These are phyloP conservation scores for Pseudogymnoascus sp. DNA, from an alignment of 2,329 filamentous ascomycete genomes.

Conservation along the genomic window DNA sequence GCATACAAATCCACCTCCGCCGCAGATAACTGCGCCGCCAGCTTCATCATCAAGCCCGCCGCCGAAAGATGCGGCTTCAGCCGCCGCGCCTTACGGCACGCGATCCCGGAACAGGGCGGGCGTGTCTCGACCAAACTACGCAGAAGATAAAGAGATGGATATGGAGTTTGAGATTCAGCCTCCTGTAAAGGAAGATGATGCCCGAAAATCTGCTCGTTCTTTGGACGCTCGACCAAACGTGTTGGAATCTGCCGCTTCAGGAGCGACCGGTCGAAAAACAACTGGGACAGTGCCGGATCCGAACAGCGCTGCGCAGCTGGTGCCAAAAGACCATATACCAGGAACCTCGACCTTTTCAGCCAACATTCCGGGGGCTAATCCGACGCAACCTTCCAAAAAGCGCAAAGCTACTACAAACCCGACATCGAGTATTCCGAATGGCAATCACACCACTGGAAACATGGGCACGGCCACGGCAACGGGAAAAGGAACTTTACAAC, in stretches of 20 bases:
- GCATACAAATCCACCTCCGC: neutral
- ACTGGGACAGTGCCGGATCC: slow-evolving; percentile 23
- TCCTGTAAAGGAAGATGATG: slow-evolving; percentile 48
- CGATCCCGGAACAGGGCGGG: slow-evolving; percentile 83
- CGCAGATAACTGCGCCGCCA: neutral
- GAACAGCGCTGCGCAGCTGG: slow-evolving; percentile 22
- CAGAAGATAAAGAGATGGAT: slow-evolving; percentile 86
- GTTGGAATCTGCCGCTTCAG: slow-evolving; percentile 16
- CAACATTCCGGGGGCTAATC: slow-evolving; percentile 28
- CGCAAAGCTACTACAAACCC: slow-evolving; percentile 59
- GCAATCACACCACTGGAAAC: slow-evolving; percentile 14
- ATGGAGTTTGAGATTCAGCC: slow-evolving; percentile 72
- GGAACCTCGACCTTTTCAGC: slow-evolving; percentile 53
- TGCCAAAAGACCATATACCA: slow-evolving; percentile 42
- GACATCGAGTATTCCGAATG: slow-evolving; percentile 20
- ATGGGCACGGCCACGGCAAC: neutral
- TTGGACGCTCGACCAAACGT: slow-evolving; percentile 19
- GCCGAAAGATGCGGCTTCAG: neutral
- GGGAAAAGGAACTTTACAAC: neutral
- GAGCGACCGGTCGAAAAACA: slow-evolving; percentile 35
- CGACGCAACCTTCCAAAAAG: slow-evolving; percentile 60
- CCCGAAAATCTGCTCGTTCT: slow-evolving; percentile 49
- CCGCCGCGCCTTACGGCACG: slow-evolving; percentile 61
- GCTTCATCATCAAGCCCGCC: slow-evolving; percentile 3
- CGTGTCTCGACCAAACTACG: slow-evolving; percentile 81